Evolutionary conservation across 2,329 filamentous ascomycete species (phyloP).

Genomic region (Cadophora sp.): DNA sequence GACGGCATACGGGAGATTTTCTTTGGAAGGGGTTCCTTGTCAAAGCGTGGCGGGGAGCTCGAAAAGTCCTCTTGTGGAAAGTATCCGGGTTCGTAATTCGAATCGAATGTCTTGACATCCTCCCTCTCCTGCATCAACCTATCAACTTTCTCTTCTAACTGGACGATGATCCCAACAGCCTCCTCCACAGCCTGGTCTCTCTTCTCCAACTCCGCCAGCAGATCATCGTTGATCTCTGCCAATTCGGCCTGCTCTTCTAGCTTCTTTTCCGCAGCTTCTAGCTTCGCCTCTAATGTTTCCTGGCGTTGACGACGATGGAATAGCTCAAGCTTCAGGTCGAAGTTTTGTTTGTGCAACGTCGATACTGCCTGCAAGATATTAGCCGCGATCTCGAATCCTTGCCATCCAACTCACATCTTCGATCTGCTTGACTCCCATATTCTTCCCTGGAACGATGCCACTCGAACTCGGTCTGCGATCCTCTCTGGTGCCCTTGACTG

Average conservation of each 20-base stretch:
- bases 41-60: constrained; percentile 40
- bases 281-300: constrained; percentile 61
- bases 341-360: constrained; percentile 76
- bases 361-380: constrained; percentile 61
- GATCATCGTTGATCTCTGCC: constrained; percentile 62
- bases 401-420: constrained; percentile 59
- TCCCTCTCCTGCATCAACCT: constrained; percentile 60
- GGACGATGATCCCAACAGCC: constrained; percentile 72
- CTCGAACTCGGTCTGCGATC: constrained; percentile 43
- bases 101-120: constrained; percentile 59
- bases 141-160: constrained; percentile 65
- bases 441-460: constrained; percentile 49
- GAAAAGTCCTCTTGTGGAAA: constrained; percentile 33
- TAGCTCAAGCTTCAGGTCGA: constrained; percentile 76
- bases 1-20: constrained; percentile 65
- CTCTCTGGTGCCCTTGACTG: constrained; percentile 33
- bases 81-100: constrained; percentile 38
- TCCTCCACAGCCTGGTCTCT: constrained; percentile 75
- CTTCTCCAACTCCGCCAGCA: constrained; percentile 68
- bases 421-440: constrained; percentile 70
- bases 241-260: constrained; percentile 54
- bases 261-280: constrained; percentile 58
- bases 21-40: constrained; percentile 18
- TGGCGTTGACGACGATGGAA: constrained; percentile 73
- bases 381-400: constrained; percentile 12